Conservation (phyloP, 2,329 filamentous ascomycete species). For the Claviceps fusiformis region DNA sequence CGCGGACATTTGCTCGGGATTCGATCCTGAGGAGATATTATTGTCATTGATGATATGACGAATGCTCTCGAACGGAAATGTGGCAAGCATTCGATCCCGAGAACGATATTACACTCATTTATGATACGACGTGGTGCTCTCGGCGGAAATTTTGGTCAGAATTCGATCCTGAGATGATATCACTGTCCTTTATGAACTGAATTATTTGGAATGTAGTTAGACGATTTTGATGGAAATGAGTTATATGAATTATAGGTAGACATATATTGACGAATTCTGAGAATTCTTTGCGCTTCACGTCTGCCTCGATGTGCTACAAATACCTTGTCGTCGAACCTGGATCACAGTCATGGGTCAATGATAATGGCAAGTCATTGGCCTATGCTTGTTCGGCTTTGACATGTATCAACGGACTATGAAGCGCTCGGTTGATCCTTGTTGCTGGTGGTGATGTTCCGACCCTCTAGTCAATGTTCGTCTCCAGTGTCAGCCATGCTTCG, state of each 20-base stretch:
- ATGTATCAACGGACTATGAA: not conserved
- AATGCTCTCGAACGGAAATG: too few relatives aligned
- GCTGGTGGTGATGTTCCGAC: not conserved
- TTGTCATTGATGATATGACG: too few relatives aligned
- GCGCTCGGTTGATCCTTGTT: not conserved
- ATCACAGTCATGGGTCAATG: not conserved
- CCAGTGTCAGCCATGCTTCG: too few relatives aligned
- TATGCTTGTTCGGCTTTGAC: not conserved
- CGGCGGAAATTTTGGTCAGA: not conserved
- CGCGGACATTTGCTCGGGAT: too few relatives aligned
- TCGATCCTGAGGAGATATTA: too few relatives aligned
- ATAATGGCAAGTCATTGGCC: not conserved
- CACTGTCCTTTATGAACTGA: not conserved
- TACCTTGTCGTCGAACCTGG: not conserved
- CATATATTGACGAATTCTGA: not conserved
- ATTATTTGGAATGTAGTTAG: not conserved
- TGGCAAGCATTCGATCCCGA: too few relatives aligned
- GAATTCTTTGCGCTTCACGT: not conserved
- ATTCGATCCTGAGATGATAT: not conserved
- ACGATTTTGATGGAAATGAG: not conserved
- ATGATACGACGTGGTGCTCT: not conserved
- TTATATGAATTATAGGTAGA: not conserved
- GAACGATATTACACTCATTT: too few relatives aligned
- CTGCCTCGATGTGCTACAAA: not conserved
- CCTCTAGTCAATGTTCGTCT: too few relatives aligned